Evolutionary conservation across 108 stramenopile genomes (phyloP), one percentile per base, ranked within the genome.

Genomic region (Epithemia pelagica): DNA sequence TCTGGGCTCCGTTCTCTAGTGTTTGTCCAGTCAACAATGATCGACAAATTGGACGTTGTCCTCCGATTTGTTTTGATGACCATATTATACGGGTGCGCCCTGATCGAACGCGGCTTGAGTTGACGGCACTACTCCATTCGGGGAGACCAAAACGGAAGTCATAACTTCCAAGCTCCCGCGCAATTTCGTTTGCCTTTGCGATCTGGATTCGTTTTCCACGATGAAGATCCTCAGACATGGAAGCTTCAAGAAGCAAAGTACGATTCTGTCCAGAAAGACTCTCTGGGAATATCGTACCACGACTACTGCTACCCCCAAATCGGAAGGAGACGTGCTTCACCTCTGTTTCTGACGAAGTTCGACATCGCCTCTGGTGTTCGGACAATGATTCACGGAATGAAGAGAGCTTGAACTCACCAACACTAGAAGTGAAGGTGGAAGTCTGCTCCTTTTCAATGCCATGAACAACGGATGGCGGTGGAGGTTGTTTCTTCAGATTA

Each of bases 61-160:
- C 69, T 52, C 70, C 71, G 62, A 33, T 80, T 71, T 30, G 65
- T 32, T 81, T 65, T 29, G 70, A 69, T 22, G 78, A 77, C 89
- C 89, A 90, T 15, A 90, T 72, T 52, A 83, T 56, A 61, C 89
- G 67, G 53, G 73, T 87, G 18, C 89, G 79, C n/a, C 89, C 89
- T 25, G 75, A 72, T 26, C 59, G 61, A 51, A 74, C 70, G 58
- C 79, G 54, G 33, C 72, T 80, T 27, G 65, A 30, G 15, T 62
- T 70, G 19, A 53, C 54, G 31, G 78, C 69, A 32, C 58, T 66
- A 32, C 66, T 76, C 30, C 59, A n/a, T 24, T 30, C 68, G 8
- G 71, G 10, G 3, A 74, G 55, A 28, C 71, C 71, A 53, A 79
- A 78, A 67, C 86, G 73, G 58, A 71, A 76, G 60, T 90, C 80